Percentiles rank a stretch among this genome's conserved stretches.
Conservation (phyloP, 352 stramenopile genomes). For the Phytophthora pinifolia region DNA sequence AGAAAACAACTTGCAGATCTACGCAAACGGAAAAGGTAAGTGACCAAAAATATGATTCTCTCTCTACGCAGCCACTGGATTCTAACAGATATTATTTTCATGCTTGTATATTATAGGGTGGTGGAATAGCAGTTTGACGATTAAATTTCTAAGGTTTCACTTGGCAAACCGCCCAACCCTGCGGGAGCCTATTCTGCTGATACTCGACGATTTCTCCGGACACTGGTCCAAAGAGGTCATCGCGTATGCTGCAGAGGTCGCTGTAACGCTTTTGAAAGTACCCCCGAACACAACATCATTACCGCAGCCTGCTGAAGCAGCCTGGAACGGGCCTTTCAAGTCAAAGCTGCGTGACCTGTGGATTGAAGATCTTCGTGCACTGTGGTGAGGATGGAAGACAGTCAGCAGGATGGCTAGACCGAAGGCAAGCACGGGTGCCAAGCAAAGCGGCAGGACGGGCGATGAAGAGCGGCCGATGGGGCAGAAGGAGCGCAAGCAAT, state of each 20-base stretch:
- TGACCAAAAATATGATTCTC: no score
- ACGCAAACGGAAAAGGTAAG: background rate
- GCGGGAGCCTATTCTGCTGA: background rate
- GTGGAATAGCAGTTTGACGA: background rate
- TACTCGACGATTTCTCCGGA: constrained; percentile 2
- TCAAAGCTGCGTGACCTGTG: background rate
- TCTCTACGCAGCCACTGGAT: background rate
- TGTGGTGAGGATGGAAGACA: no score
- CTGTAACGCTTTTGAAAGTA: background rate
- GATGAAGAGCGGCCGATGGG: no score
- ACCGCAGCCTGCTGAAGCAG: background rate
- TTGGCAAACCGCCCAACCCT: background rate
- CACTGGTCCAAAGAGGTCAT: constrained; percentile 2
- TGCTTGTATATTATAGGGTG: background rate
- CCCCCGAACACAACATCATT: background rate
- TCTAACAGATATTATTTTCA: background rate
- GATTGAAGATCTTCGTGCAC: background rate
- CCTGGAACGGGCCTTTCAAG: background rate
- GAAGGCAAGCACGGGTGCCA: no score
- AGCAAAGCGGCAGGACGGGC: no score
- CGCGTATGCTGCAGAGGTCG: background rate
- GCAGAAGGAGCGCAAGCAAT: no score
- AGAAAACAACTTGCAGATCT: background rate
- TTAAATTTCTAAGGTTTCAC: background rate
- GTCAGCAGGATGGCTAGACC: no score